A percentile compares a stretch with the other conserved stretches of the same genome.
Evolutionary conservation across 2,329 filamentous ascomycete genomes (phyloP).

Genomic region (Fusarium proliferatum): DNA sequence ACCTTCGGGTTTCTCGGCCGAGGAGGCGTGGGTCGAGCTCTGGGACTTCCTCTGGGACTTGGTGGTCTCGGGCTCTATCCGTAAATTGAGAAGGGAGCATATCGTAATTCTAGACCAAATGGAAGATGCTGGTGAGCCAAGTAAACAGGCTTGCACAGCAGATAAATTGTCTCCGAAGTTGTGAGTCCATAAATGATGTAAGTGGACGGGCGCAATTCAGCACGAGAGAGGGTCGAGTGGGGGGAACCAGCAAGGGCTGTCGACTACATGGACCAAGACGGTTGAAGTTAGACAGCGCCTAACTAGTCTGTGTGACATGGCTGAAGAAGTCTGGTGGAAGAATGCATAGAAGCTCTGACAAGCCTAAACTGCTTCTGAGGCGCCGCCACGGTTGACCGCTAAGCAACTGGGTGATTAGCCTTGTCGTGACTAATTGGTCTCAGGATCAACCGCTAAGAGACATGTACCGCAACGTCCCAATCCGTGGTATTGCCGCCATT

Average conservation of each 20-base stretch:
- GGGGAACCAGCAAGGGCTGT: slow-evolving; percentile 33
- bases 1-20: slow-evolving; percentile 6
- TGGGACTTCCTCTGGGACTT: slow-evolving; percentile 3
- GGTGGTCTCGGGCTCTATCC: slow-evolving; percentile 21
- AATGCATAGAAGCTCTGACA: slow-evolving; percentile 43
- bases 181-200: slow-evolving; percentile 45
- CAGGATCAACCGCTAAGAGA: slow-evolving; percentile 18
- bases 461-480: not conserved
- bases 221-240: slow-evolving; percentile 33
- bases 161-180: slow-evolving; percentile 24
- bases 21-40: slow-evolving; percentile 1
- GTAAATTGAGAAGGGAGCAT: slow-evolving; percentile 16
- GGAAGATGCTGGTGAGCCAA: slow-evolving; percentile 18
- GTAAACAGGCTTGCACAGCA: slow-evolving; percentile 19
- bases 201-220: slow-evolving; percentile 41
- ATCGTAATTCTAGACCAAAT: slow-evolving; percentile 20
- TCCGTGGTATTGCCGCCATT: slow-evolving; percentile 33
- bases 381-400: slow-evolving; percentile 26
- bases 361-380: slow-evolving; percentile 20
- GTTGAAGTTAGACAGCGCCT: slow-evolving; percentile 19
- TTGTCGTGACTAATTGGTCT: slow-evolving; percentile 13
- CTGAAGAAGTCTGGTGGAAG: slow-evolving; percentile 42
- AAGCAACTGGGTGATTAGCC: slow-evolving; percentile 21
- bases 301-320: slow-evolving; percentile 20
- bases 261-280: slow-evolving; percentile 7